Evolutionary conservation across 805 yeast genomes (phyloP), one percentile per base, ranked within the genome.

Genomic region (Nakazawaea siamensis): DNA sequence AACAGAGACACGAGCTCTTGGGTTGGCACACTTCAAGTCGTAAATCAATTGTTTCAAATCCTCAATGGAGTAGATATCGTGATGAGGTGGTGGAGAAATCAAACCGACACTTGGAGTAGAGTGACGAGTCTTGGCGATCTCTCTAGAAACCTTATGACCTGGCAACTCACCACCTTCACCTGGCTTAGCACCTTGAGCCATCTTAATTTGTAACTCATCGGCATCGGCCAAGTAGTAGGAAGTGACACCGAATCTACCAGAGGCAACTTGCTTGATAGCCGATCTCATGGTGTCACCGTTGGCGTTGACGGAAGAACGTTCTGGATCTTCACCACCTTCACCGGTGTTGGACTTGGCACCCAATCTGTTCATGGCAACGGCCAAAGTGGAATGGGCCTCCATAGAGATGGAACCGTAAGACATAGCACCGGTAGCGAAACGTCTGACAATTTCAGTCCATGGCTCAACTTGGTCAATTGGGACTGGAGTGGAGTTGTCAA

Each of bases 151-250:
- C 62, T 90, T 90, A 64, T 83, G 82, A 40, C 95, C 95, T 24
- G 96, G 96, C 47, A 87, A 69, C 62, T 92, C 97, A 70, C 98
- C 98, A 70, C 98, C 98, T 68, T 92, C 97, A 66, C 97, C 98
- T 9, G 97, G 97, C 64, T 90, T 90, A 37, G 98, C 98, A 64
- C 98, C 97, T 64, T 90, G 98, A 8, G 97, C 97, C 88, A 90
- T 87, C 66, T 90, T 90, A 60, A 90, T 92, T 63, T 90, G 98
- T 44, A 90, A 76, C 65, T 90, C 97, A 52, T 90, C 97, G 28
- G 97, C 95, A 62, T 90, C 97, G 24, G 96, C 77, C 50, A 90
- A 68, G 58, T 92, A 90, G 61, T 80, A 76, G 3, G 97, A 86
- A 3, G 98, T 90, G 34, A 90, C 98, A 68, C 98, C 98, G 52